A percentile compares a stretch with the other conserved stretches of the same genome.
phyloP scores from a whole-genome alignment of 805 yeast genomes.

The Candida qinlingensis region DNA sequence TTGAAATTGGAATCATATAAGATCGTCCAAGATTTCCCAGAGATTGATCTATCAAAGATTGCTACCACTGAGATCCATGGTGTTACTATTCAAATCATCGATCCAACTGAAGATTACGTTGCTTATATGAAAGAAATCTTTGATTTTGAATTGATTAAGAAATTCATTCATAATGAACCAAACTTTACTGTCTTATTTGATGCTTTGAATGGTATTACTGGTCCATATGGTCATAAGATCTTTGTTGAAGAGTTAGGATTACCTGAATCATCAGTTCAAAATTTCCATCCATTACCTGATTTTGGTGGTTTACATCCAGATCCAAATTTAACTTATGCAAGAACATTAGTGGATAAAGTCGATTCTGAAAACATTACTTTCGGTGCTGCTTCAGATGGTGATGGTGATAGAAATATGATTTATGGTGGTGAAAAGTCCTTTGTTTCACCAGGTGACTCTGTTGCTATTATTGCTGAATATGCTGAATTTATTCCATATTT shows the following conservation, averaged over 20 bases:
- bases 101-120: constrained; percentile 75
- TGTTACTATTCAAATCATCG: constrained; percentile 74
- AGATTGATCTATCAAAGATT: constrained; percentile 54
- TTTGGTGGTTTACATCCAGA: constrained; percentile 98
- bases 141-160: constrained; percentile 76
- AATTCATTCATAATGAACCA: constrained; percentile 52
- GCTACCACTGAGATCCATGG: constrained; percentile 54
- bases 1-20: constrained; percentile 55
- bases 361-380: constrained; percentile 77
- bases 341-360: constrained; percentile 79
- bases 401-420: constrained; percentile 98
- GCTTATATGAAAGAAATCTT: constrained; percentile 76
- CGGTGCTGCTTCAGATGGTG: constrained; percentile 99
- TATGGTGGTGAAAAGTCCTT: constrained; percentile 84
- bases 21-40: constrained; percentile 50
- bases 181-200: constrained; percentile 79
- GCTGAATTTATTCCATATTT: constrained; percentile 92
- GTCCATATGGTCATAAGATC: constrained; percentile 86
- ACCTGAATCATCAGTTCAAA: constrained; percentile 66
- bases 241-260: constrained; percentile 83
- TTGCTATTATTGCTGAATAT: constrained; percentile 94
- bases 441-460: constrained; percentile 98
- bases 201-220: constrained; percentile 92
- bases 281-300: constrained; percentile 75
- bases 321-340: constrained; percentile 94